These are phyloP conservation scores for Torulaspora indica DNA, from an alignment of 805 yeast species.

Conservation along the genomic window DNA sequence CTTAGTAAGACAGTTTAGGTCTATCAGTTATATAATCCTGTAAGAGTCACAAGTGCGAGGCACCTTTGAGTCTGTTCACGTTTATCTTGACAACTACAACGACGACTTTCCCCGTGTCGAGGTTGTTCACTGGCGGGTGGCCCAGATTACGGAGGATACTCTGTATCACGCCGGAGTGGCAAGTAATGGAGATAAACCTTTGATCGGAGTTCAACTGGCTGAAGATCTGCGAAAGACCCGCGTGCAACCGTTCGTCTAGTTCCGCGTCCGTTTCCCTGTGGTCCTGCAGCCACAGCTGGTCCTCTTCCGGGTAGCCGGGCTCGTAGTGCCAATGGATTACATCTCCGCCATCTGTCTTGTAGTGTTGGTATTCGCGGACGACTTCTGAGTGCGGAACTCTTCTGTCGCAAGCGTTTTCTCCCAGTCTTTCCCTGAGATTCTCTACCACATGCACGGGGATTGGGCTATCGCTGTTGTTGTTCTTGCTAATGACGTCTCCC, in stretches of 20 bases:
- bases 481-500: constrained; percentile 48
- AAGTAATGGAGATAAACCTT: constrained; percentile 45
- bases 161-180: constrained; percentile 59
- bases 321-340: constrained; percentile 41
- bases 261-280: constrained; percentile 48
- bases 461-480: not conserved
- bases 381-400: constrained; percentile 34
- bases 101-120: constrained; percentile 64
- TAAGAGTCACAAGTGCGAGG: not conserved
- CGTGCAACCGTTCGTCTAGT: constrained; percentile 42
- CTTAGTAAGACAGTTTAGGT: too few species aligned
- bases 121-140: constrained; percentile 50
- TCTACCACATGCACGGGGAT: constrained; percentile 38
- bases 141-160: constrained; percentile 47
- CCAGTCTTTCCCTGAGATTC: constrained; percentile 55
- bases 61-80: constrained; percentile 1
- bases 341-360: constrained; percentile 29
- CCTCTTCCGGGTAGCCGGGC: constrained; percentile 48
- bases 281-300: constrained; percentile 42
- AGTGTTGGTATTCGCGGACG: constrained; percentile 20
- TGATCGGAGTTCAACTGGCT: constrained; percentile 31
- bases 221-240: constrained; percentile 42
- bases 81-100: constrained; percentile 47
- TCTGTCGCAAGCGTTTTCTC: constrained; percentile 57
- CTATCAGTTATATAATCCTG: not conserved